These are phyloP conservation scores for Chaetothyriales sp. DNA, from an alignment of 2,329 filamentous ascomycete genomes.

Conservation along the genomic window DNA sequence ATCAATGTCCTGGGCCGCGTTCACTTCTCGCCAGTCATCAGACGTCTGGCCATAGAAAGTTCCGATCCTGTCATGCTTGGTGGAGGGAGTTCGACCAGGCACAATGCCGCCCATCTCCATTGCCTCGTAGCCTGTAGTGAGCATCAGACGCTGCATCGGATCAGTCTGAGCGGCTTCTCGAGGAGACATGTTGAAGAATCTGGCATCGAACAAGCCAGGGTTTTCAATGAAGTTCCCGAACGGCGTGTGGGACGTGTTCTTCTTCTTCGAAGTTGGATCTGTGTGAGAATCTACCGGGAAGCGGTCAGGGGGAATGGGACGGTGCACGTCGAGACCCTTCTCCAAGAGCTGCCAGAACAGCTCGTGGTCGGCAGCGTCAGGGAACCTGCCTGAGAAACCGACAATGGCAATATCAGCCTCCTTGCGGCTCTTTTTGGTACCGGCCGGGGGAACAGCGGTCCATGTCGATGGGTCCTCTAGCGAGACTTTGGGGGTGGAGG, in stretches of 20 bases:
- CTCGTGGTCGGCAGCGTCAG: constrained; percentile 56
- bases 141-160: constrained; percentile 63
- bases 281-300: constrained; percentile 60
- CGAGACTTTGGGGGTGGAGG: constrained; percentile 18
- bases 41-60: constrained; percentile 64
- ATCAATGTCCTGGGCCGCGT: constrained; percentile 57
- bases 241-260: constrained; percentile 64
- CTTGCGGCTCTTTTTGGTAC: constrained; percentile 29
- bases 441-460: constrained; percentile 19
- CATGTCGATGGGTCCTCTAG: constrained; percentile 29
- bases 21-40: constrained; percentile 66
- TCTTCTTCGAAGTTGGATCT: constrained; percentile 57
- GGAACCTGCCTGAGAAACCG: constrained; percentile 67
- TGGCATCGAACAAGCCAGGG: constrained; percentile 64
- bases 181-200: constrained; percentile 79
- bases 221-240: constrained; percentile 66
- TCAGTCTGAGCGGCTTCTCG: constrained; percentile 68
- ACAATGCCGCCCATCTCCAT: constrained; percentile 70
- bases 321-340: constrained; percentile 60
- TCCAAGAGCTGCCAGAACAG: constrained; percentile 62
- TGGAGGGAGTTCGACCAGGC: constrained; percentile 56
- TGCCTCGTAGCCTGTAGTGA: constrained; percentile 68
- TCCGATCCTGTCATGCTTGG: constrained; percentile 50
- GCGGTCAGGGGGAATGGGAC: constrained; percentile 48
- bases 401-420: constrained; percentile 69